Evolutionary conservation across 106 monocot genomes (phyloP), one percentile per base, ranked within the genome.

Genomic region (Alisma plantagoaquatica): DNA sequence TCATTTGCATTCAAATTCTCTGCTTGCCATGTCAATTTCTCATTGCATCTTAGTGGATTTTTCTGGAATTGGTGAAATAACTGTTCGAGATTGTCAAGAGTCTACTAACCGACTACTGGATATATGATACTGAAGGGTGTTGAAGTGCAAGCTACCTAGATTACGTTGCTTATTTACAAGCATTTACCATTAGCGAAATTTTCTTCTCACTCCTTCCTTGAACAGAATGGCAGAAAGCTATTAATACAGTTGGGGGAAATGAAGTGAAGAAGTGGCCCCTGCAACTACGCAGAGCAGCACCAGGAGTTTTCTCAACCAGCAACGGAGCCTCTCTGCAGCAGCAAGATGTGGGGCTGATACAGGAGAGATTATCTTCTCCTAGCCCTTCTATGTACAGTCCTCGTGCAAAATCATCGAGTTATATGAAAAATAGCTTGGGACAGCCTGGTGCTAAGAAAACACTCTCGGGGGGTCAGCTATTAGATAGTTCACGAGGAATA

Each of bases 211-310:
- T n/a, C 7, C 27, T 75, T 68, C 10, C 9, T 62, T 59, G 21
- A 53, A 52, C 75, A 98, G 96, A 98, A 65, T 98, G 96, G 89
- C 96, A 98, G 62, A 98, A 76, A 41, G 96, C 96, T 65, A 82
- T 98, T 48, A 89, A 89, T 38, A 76, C 81, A 9, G 64, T 98
- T 55, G 89, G 96, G 9, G 96, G 96, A 16, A 89, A 77, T 60
- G 96, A 98, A 59, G 78, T 89, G 33, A 89, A 72, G 53, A 96
- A 89, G 53, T 98, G 96, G 96, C 78, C 88, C 21, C n/a, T 98
- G 29, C 96, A 98, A 43, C 57, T 96, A 54, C 68, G 88, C 38
- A 64, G 81, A 33, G 63, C 88, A 29, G 60, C 60, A 33, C 76
- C 77, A 48, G 70, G 73, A 18, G 46, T 71, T 43, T 41, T 70